phyloP scores from a whole-genome alignment of 371 early-diverging fungal genomes.

The Fennellomyces sp. region DNA sequence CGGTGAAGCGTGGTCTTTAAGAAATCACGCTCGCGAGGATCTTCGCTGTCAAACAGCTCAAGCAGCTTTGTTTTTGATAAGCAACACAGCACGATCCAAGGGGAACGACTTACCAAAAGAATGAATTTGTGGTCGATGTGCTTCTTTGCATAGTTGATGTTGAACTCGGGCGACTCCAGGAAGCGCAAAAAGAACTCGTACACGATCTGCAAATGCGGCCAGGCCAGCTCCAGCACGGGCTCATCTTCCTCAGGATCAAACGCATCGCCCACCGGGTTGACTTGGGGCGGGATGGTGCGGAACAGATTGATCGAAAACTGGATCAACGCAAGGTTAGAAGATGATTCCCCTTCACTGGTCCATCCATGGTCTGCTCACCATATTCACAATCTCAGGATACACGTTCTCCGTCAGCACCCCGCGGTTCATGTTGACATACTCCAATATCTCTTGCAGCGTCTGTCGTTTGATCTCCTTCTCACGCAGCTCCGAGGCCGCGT shows the following conservation, averaged over 20 bases:
- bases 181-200: conserved; percentile 97
- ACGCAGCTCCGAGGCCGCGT: conserved; percentile 81
- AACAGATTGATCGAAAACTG: conserved; percentile 93
- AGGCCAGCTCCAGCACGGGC: conserved; percentile 91
- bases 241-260: conserved; percentile 99
- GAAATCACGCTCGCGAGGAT: conserved; percentile 96
- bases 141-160: conserved; percentile 92
- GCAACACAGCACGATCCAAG: neutral
- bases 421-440: conserved; percentile 86
- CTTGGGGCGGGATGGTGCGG: conserved; percentile 94
- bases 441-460: conserved; percentile 88
- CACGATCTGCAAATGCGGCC: conserved; percentile 97
- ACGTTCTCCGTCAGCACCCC: conserved; percentile 86
- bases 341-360: neutral
- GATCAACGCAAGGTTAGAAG: too few relatives aligned
- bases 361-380: conserved; percentile 63
- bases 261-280: conserved; percentile 93
- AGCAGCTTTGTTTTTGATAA: conserved; percentile 64
- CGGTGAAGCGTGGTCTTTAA: conserved; percentile 96
- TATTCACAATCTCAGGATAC: conserved; percentile 89
- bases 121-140: conserved; percentile 95
- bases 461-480: conserved; percentile 96
- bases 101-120: conserved; percentile 63
- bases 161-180: conserved; percentile 95
- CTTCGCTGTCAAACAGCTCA: conserved; percentile 97